A percentile compares a stretch with the other conserved stretches of the same genome.
phyloP scores from a whole-genome alignment of 257 asterid species.

The Nicotiana sylvestris region DNA sequence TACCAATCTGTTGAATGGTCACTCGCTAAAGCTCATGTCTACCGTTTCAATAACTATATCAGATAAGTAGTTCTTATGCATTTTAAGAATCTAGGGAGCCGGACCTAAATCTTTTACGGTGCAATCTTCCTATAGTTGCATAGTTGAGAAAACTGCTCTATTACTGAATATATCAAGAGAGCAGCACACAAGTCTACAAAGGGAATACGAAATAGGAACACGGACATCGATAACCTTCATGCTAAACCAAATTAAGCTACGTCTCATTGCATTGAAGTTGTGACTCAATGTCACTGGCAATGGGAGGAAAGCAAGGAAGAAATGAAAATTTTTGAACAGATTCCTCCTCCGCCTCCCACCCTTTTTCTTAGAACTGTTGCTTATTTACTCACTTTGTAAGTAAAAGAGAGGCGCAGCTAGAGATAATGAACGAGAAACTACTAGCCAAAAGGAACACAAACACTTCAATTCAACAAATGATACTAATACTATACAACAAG shows the following conservation, averaged over 20 bases:
- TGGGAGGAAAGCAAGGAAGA: neutral
- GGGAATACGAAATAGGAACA: neutral
- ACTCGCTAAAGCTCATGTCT: too few species aligned
- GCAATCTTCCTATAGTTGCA: neutral
- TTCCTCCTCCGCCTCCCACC: too few species aligned
- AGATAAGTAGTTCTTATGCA: too few species aligned
- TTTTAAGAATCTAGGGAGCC: neutral
- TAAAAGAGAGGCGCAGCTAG: too few species aligned
- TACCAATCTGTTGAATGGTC: too few species aligned
- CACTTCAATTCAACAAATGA: too few species aligned
- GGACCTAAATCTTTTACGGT: neutral
- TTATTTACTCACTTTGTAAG: too few species aligned
- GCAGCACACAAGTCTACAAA: neutral
- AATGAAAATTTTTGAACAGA: neutral
- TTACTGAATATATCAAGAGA: neutral
- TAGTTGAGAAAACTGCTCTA: neutral
- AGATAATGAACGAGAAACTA: too few species aligned
- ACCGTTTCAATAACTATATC: too few species aligned
- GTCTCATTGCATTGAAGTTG: neutral
- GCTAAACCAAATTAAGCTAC: neutral
- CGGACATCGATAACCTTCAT: neutral
- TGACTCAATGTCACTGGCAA: neutral
- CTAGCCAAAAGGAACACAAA: too few species aligned
- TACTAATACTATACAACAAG: too few species aligned
- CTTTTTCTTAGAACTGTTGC: too few species aligned